These are phyloP conservation scores for Angomonas ambiguus DNA, from an alignment of 208 protist species.

Conservation along the genomic window DNA sequence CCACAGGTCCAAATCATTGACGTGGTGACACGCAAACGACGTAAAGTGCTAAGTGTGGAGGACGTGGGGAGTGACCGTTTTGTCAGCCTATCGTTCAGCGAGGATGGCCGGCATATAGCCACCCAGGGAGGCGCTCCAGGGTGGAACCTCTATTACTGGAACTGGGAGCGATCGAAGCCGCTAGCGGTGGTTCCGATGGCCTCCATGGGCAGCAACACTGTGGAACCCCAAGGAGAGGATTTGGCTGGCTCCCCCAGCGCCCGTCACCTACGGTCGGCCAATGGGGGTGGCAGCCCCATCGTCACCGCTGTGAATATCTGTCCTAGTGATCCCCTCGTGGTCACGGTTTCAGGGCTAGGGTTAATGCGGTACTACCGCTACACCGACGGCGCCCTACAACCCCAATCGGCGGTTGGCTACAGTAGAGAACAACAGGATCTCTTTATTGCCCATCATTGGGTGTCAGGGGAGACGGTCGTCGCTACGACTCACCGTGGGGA, in stretches of 20 bases:
- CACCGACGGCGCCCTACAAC: slow-evolving; percentile 83
- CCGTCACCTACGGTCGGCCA: neutral
- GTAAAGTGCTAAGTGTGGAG: slow-evolving; percentile 73
- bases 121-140: slow-evolving; percentile 77
- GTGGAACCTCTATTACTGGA: slow-evolving; percentile 89
- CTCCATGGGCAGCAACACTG: neutral
- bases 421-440: slow-evolving; percentile 53
- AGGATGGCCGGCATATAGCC: slow-evolving; percentile 83
- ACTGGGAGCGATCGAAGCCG: slow-evolving; percentile 88
- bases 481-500: slow-evolving; percentile 80
- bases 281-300: slow-evolving; percentile 4
- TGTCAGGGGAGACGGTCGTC: slow-evolving; percentile 76
- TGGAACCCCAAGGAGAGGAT: neutral
- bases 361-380: slow-evolving; percentile 91
- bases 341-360: slow-evolving; percentile 89
- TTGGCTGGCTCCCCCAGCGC: neutral
- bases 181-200: slow-evolving; percentile 56
- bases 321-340: slow-evolving; percentile 76
- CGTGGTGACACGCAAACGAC: slow-evolving; percentile 78
- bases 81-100: slow-evolving; percentile 76
- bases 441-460: slow-evolving; percentile 91
- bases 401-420: slow-evolving; percentile 42
- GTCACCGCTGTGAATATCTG: slow-evolving; percentile 80
- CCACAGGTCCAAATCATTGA: slow-evolving; percentile 87
- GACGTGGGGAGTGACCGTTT: slow-evolving; percentile 79